A percentile compares a stretch with the other conserved stretches of the same genome.
phyloP scores from a whole-genome alignment of 1,284 basidiomycete genomes.

The Ceratobasidium sp. region DNA sequence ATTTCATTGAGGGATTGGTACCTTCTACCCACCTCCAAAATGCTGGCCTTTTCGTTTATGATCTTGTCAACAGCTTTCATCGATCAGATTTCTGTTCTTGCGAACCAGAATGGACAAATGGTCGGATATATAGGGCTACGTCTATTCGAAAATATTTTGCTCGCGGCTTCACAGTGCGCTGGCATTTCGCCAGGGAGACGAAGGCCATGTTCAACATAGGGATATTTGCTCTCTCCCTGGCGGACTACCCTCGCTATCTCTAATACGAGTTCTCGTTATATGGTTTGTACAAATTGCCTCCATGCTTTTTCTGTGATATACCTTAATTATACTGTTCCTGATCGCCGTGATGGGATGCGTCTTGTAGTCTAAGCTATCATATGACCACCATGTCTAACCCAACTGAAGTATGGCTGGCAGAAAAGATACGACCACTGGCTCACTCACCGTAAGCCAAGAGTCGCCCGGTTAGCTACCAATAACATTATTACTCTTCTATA shows the following conservation, averaged over 20 bases:
- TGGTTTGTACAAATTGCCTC: too few relatives aligned
- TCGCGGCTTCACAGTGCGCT: too few relatives aligned
- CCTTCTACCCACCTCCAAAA: neutral
- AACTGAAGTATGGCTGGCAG: neutral
- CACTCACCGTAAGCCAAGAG: slow-evolving; percentile 35
- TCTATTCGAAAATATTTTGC: too few relatives aligned
- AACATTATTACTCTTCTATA: neutral
- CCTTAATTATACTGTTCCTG: neutral
- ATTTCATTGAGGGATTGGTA: neutral
- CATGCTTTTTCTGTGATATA: too few relatives aligned
- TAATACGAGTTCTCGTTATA: too few relatives aligned
- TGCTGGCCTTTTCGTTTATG: neutral
- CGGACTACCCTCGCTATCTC: too few relatives aligned
- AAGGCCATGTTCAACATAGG: too few relatives aligned
- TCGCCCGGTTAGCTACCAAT: neutral
- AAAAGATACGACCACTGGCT: slow-evolving; percentile 27
- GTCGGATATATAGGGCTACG: too few relatives aligned
- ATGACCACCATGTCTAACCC: neutral
- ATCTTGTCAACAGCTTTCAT: neutral
- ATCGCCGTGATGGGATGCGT: neutral
- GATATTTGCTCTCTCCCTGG: too few relatives aligned
- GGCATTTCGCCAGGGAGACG: too few relatives aligned
- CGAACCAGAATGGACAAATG: too few relatives aligned
- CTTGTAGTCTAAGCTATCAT: neutral
- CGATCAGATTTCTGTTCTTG: neutral